A percentile compares a stretch with the other conserved stretches of the same genome.
Evolutionary conservation across 495 filamentous ascomycete genomes (phyloP).

Genomic region (Aspergillus funiculosus): DNA sequence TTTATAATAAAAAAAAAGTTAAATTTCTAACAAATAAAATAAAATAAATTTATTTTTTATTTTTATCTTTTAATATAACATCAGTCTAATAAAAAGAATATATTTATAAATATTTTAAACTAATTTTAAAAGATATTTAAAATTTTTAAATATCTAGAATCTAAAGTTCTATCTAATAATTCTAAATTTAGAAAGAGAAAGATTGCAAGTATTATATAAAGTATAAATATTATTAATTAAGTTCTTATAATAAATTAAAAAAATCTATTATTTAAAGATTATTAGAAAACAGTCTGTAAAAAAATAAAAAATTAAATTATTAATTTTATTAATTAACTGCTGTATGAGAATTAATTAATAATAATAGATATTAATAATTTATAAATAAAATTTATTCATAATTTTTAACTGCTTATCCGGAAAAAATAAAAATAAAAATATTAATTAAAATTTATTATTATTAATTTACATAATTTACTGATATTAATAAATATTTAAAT

Average conservation of each 20-base stretch:
- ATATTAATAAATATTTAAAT: neutral
- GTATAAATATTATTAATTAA: too few relatives aligned
- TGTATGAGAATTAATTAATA: neutral
- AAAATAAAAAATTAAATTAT: slow-evolving; percentile 4
- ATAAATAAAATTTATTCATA: neutral
- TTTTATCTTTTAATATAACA: slow-evolving; percentile 13
- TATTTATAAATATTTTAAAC: neutral
- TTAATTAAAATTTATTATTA: neutral
- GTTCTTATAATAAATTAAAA: too few relatives aligned
- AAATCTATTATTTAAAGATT: too few relatives aligned
- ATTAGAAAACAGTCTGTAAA: too few relatives aligned
- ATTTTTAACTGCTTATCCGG: neutral
- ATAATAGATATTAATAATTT: neutral
- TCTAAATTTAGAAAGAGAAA: too few relatives aligned
- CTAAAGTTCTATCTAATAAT: neutral
- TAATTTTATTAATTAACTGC: neutral
- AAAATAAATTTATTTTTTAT: neutral
- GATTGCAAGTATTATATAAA: too few relatives aligned
- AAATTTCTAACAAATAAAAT: slow-evolving; percentile 6
- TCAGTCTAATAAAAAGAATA: neutral
- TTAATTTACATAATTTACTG: neutral
- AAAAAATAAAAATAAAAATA: neutral
- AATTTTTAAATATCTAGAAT: neutral
- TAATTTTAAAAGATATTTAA: neutral
- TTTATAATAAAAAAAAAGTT: slow-evolving; percentile 21